Evolutionary conservation across 2,329 filamentous ascomycete species (phyloP).

Genomic region (Polytolypa hystricis): DNA sequence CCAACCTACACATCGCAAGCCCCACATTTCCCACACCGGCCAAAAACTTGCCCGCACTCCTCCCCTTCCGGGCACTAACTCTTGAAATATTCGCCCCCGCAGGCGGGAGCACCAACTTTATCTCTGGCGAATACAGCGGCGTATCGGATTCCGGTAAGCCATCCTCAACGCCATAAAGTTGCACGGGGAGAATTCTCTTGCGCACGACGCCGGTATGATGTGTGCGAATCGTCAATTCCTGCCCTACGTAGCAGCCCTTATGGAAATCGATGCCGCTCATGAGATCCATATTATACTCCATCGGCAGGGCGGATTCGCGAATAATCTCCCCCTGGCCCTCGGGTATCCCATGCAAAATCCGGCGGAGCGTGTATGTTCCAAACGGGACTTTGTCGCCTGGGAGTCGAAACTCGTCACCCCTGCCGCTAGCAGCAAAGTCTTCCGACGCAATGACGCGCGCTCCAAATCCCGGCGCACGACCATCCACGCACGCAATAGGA

Average conservation of each 20-base stretch:
- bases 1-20: slow-evolving; percentile 72
- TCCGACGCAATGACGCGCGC: slow-evolving; percentile 27
- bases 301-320: slow-evolving; percentile 60
- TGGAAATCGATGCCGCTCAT: slow-evolving; percentile 80
- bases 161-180: slow-evolving; percentile 50
- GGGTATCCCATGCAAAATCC: slow-evolving; percentile 69
- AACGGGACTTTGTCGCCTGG: slow-evolving; percentile 41
- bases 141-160: slow-evolving; percentile 40
- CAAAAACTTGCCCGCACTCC: slow-evolving; percentile 72
- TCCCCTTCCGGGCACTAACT: slow-evolving; percentile 41
- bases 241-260: slow-evolving; percentile 94
- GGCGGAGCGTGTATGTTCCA: slow-evolving; percentile 58
- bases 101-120: slow-evolving; percentile 21
- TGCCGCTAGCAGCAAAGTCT: slow-evolving; percentile 21
- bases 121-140: slow-evolving; percentile 25
- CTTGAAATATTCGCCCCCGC: slow-evolving; percentile 43
- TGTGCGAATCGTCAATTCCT: slow-evolving; percentile 92
- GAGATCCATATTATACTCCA: slow-evolving; percentile 81
- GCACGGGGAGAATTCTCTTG: slow-evolving; percentile 74
- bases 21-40: slow-evolving; percentile 73
- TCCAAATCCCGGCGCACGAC: slow-evolving; percentile 30
- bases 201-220: slow-evolving; percentile 88
- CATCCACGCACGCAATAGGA: slow-evolving; percentile 27
- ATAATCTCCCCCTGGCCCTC: slow-evolving; percentile 76
- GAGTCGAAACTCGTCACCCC: slow-evolving; percentile 23